Evolutionary conservation across 805 yeast species (phyloP).

Genomic region (Metschnikowia aberdeeniae): DNA sequence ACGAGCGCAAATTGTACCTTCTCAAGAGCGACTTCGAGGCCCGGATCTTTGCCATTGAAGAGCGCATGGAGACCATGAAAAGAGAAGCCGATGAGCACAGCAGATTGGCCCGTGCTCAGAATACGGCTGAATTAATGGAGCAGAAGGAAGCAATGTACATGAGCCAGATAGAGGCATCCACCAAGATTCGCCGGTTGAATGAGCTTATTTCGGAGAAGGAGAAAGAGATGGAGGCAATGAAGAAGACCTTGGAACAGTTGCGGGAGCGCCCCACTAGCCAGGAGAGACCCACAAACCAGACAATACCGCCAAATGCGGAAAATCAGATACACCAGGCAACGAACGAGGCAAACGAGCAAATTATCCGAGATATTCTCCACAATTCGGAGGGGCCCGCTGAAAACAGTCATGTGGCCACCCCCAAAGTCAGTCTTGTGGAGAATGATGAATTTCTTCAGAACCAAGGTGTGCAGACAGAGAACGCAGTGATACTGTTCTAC

Average conservation of each 20-base stretch:
- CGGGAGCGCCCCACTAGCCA: not conserved
- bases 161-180: not conserved
- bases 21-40: conserved; percentile 9
- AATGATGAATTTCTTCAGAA: not conserved
- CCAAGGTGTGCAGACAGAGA: not conserved
- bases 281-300: not conserved
- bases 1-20: conserved; percentile 11
- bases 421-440: not conserved
- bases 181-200: conserved; percentile 1
- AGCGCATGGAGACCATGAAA: conserved; percentile 3
- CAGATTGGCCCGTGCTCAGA: not conserved
- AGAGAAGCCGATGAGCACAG: conserved; percentile 2
- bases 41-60: conserved; percentile 3
- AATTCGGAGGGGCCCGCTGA: not conserved
- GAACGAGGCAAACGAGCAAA: not conserved
- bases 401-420: not conserved
- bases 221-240: not conserved
- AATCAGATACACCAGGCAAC: not conserved
- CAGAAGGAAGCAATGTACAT: not conserved
- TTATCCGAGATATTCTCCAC: not conserved
- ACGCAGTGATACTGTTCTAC: conserved; percentile 1
- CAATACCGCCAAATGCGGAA: not conserved
- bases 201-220: not conserved
- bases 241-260: not conserved
- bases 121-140: conserved; percentile 1